These are phyloP conservation scores for Lachnellula hyalina DNA, from an alignment of 2,329 filamentous ascomycete genomes.

Conservation along the genomic window DNA sequence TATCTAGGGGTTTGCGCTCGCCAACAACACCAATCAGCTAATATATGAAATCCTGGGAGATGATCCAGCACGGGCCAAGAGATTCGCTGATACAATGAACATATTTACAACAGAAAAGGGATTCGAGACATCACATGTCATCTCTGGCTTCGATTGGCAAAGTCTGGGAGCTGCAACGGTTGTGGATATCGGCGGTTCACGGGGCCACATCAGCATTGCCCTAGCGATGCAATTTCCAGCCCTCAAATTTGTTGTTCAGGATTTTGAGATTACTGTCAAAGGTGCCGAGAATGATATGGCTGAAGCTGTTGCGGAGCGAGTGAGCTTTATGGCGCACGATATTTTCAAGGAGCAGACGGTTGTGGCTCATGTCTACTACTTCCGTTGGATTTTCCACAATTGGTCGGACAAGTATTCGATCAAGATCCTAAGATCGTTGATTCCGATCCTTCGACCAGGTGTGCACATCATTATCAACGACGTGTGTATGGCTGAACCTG, in stretches of 20 bases:
- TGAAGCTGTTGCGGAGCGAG: not conserved
- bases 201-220: constrained; percentile 22
- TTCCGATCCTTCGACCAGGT: not conserved
- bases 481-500: not conserved
- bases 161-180: not conserved
- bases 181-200: constrained; percentile 23
- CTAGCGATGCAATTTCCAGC: constrained; percentile 21
- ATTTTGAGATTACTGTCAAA: constrained; percentile 14
- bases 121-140: not conserved
- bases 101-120: not conserved
- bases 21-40: not conserved
- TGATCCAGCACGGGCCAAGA: not conserved
- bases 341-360: constrained; percentile 37
- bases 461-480: not conserved
- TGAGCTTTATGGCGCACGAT: constrained; percentile 29
- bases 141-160: not conserved
- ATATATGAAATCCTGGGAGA: not conserved
- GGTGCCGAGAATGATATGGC: not conserved
- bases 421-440: not conserved
- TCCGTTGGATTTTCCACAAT: constrained; percentile 30
- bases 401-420: constrained; percentile 19
- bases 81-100: not conserved
- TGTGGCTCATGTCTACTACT: constrained; percentile 31
- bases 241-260: constrained; percentile 26
- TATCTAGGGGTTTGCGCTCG: not conserved